Percentiles rank a stretch among this genome's conserved stretches.
Evolutionary conservation across 495 filamentous ascomycete genomes (phyloP).

Genomic region (Darksidea phi): DNA sequence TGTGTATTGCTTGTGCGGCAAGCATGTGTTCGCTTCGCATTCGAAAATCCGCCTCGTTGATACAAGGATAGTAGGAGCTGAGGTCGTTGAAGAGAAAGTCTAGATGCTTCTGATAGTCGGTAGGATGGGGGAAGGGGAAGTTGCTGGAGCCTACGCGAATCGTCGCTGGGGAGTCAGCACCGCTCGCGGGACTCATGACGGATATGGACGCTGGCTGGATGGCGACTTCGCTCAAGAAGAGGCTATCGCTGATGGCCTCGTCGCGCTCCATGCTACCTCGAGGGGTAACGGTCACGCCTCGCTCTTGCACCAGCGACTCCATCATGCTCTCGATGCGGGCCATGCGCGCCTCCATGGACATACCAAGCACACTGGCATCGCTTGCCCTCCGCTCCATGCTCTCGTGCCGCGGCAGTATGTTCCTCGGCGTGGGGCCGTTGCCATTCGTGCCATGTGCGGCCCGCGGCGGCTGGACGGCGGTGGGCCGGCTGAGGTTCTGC

Average conservation of each 20-base stretch:
- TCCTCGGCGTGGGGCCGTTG: slow-evolving; percentile 11
- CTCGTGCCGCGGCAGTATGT: slow-evolving; percentile 16
- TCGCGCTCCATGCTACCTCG: slow-evolving; percentile 23
- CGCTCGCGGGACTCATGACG: neutral
- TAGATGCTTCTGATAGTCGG: slow-evolving; percentile 23
- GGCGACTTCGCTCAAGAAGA: slow-evolving; percentile 5
- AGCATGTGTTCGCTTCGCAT: slow-evolving; percentile 22
- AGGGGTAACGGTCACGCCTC: neutral
- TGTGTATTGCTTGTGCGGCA: neutral
- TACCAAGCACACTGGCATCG: slow-evolving; percentile 21
- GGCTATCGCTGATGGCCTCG: slow-evolving; percentile 1
- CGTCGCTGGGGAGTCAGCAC: slow-evolving; percentile 2
- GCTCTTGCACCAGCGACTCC: slow-evolving; percentile 21
- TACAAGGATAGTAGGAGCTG: slow-evolving; percentile 14
- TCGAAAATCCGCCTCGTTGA: slow-evolving; percentile 29
- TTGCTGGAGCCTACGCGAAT: slow-evolving; percentile 9
- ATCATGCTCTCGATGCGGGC: slow-evolving; percentile 28
- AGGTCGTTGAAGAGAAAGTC: slow-evolving; percentile 28
- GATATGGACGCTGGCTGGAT: slow-evolving; percentile 10
- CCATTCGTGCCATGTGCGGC: slow-evolving; percentile 3
- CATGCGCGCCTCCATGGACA: slow-evolving; percentile 29
- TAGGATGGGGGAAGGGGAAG: slow-evolving; percentile 17
- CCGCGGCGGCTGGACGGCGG: slow-evolving; percentile 4
- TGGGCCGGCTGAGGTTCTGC: slow-evolving; percentile 29
- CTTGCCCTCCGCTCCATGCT: slow-evolving; percentile 18